Base-by-base conservation (phyloP, 2,329 filamentous ascomycete genomes). In the Dryadomyces quercus-mongolicae region DNA sequence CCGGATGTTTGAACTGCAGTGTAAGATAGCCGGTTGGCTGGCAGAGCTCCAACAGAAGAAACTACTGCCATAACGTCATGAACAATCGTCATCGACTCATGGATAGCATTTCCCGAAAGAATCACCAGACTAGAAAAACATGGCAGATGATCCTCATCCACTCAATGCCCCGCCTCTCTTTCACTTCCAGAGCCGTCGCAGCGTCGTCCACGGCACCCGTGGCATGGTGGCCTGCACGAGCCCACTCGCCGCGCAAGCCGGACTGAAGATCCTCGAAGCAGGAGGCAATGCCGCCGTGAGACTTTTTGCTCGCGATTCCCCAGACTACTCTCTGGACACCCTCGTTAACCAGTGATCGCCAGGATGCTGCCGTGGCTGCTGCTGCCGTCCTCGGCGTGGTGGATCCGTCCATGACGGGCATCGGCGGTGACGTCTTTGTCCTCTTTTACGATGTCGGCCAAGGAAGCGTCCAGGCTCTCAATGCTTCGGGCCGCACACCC, bases 371-470 rank as follows among this genome's bases (percentile, higher is more conserved):
- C 9, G 88, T 97, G 4, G 93, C 93, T 46, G 88, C 95, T 57
- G 92, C 93, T 47, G 93, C 93, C 36, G 90, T 84, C 5, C 75
- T 98, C 55, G 97, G 96, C 70, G 80, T 97, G 65, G 95, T 92
- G 0, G 93, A 98, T 66, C 93, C 93, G 8, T 83, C 84, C 56
- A 93, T 87, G 6, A 97, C 93, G 0, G 93, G 93, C 44, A 96
- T 98, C 57, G 93, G 93, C 55, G 93, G 93, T 58, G 93, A 98
- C 70, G 90, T 95, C 83, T 98, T 97, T 71, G 91, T 91, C 68
- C 80, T 97, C 40, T 96, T 82, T 75, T 97, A 92, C 73, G 81
- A 94, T 65, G 88, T 89, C 45, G 80, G 85, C 61, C 88, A 84
- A 0, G 86, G 86, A 65, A 86, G 86, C 59, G 85, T 97, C 9